These are phyloP conservation scores for Artemisia annua DNA, from an alignment of 129 eudicot species.

Conservation along the genomic window DNA sequence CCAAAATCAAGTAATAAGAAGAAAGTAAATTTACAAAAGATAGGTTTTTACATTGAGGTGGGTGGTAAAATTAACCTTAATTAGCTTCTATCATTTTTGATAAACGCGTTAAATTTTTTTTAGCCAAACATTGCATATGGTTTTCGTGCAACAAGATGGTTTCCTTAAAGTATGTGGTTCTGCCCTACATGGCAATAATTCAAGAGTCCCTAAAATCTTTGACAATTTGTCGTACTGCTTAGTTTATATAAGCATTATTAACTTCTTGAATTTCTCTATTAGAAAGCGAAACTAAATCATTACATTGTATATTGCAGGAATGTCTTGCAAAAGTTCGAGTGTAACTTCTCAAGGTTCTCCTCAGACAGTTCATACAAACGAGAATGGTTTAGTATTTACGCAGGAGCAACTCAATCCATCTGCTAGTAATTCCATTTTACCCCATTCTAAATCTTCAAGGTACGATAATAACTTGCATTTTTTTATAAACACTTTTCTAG, in stretches of 20 bases:
- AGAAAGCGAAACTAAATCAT: background rate
- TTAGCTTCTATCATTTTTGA: too few relatives aligned
- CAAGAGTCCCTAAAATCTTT: background rate
- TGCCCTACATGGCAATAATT: conserved; percentile 3
- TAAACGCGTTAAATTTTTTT: background rate
- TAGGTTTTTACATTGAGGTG: too few relatives aligned
- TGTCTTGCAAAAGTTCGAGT: conserved; percentile 37
- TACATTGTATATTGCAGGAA: conserved; percentile 38
- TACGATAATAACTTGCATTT: conserved; percentile 12
- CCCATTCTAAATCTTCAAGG: conserved; percentile 47
- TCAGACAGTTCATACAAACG: conserved; percentile 38
- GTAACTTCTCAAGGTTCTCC: conserved; percentile 43
- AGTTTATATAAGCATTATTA: background rate
- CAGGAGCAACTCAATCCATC: conserved; percentile 41
- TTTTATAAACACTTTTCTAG: background rate
- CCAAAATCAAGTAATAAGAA: too few relatives aligned
- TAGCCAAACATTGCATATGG: conserved; percentile 14
- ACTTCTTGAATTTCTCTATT: too few relatives aligned
- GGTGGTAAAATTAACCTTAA: too few relatives aligned
- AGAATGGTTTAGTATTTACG: conserved; percentile 32
- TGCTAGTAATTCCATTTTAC: conserved; percentile 29
- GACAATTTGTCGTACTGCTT: background rate
- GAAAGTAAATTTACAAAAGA: too few relatives aligned
- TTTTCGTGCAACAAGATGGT: background rate
- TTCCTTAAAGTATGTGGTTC: background rate